Evolutionary conservation across 345 rosid species (phyloP).

Genomic region (Eutrema yunnanense): DNA sequence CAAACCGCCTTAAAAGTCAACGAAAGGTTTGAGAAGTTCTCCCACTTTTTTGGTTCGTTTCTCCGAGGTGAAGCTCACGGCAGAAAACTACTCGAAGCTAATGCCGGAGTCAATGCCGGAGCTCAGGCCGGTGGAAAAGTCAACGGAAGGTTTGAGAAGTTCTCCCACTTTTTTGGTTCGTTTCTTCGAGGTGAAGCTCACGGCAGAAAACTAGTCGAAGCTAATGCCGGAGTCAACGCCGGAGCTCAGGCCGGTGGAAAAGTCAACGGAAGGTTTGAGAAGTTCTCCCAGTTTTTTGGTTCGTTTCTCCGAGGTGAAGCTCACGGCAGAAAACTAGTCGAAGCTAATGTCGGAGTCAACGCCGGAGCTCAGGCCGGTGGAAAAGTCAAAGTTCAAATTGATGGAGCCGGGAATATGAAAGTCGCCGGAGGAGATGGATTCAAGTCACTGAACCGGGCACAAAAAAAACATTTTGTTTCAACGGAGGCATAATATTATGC

Average conservation of each 20-base stretch:
- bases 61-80: not conserved
- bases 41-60: not conserved
- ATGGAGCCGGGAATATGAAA: conserved; percentile 3
- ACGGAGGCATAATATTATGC: not conserved
- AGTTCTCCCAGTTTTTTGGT: no score
- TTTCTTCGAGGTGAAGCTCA: no score
- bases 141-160: not conserved
- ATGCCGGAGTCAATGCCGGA: not conserved
- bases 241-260: no score
- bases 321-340: no score
- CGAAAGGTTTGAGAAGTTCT: no score
- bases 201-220: no score
- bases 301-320: no score
- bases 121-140: not conserved
- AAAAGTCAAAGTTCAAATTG: not conserved
- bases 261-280: not conserved
- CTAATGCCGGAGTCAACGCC: not conserved
- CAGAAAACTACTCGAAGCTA: not conserved
- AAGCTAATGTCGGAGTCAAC: no score
- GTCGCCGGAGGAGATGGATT: conserved; percentile 7
- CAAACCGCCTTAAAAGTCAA: not conserved
- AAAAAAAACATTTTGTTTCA: not conserved
- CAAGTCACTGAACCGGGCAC: not conserved
- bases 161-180: no score
- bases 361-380: no score